Percentiles rank a stretch among this genome's conserved stretches.
These are phyloP conservation scores for Ambrosia artemisiifolia DNA, from an alignment of 129 eudicot species.

Conservation along the genomic window DNA sequence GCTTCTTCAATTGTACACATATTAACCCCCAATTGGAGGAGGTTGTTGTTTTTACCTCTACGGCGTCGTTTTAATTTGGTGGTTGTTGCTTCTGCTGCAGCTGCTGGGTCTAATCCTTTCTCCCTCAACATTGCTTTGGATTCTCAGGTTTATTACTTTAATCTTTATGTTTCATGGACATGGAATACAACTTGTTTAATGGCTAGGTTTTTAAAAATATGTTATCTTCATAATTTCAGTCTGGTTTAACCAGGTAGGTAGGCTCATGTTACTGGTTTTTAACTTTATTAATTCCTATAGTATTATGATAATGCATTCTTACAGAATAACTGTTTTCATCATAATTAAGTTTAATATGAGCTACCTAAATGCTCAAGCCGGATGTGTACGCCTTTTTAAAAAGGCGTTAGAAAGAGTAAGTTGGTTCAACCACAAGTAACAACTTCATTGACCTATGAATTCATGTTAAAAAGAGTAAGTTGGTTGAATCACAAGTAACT, in stretches of 20 bases:
- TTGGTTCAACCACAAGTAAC: neutral
- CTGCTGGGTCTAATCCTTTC: constrained; percentile 64
- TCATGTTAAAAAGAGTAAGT: no score
- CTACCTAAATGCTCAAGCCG: neutral
- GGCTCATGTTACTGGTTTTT: no score
- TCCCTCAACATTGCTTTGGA: constrained; percentile 61
- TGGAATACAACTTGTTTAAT: no score
- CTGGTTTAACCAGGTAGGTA: no score
- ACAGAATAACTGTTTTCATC: neutral
- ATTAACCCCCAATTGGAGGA: constrained; percentile 23
- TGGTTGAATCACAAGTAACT: no score
- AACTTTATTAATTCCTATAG: no score
- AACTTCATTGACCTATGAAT: neutral
- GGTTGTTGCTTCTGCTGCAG: constrained; percentile 64
- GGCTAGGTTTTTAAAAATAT: no score
- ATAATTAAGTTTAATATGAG: neutral
- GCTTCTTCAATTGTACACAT: constrained; percentile 1
- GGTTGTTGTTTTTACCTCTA: constrained; percentile 16
- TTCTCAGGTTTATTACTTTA: constrained; percentile 45
- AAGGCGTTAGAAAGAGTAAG: neutral
- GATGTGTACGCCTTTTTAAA: neutral
- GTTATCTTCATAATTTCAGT: no score
- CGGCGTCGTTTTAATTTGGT: constrained; percentile 55
- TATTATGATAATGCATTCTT: no score
- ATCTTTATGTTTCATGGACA: neutral